Evolutionary conservation across 2,329 filamentous ascomycete species (phyloP).

Genomic region (Cladosporium sp.): DNA sequence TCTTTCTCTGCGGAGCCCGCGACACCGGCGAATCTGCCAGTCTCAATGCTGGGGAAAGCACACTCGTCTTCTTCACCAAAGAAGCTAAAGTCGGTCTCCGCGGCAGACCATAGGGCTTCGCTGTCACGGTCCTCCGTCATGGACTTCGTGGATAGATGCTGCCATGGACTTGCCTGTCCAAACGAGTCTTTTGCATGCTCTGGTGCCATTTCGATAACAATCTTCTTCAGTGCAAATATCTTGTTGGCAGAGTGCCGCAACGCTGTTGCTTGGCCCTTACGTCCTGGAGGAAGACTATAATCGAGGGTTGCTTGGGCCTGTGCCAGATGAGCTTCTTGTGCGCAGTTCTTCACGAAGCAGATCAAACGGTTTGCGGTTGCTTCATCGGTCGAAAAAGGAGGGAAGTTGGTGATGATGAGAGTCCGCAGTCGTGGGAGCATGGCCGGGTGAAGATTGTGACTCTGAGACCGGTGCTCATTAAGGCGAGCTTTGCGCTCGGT

Average conservation of each 20-base stretch:
- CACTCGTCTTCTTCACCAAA: slow-evolving; percentile 52
- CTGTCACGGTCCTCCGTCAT: slow-evolving; percentile 55
- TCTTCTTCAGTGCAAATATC: slow-evolving; percentile 49
- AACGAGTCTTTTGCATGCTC: slow-evolving; percentile 23
- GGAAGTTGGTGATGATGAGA: slow-evolving; percentile 52
- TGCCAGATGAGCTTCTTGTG: slow-evolving; percentile 49
- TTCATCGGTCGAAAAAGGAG: slow-evolving; percentile 28
- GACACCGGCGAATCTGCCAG: slow-evolving; percentile 14
- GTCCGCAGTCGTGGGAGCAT: slow-evolving; percentile 50
- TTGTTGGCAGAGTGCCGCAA: slow-evolving; percentile 32
- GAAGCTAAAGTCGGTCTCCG: slow-evolving; percentile 55
- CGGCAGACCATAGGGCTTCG: slow-evolving; percentile 54
- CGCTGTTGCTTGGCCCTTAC: slow-evolving; percentile 43
- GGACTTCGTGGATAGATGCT: slow-evolving; percentile 43
- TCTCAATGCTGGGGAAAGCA: slow-evolving; percentile 21
- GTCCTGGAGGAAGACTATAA: slow-evolving; percentile 54
- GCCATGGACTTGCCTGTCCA: slow-evolving; percentile 38
- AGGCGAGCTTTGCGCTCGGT: slow-evolving; percentile 25
- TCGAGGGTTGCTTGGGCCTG: slow-evolving; percentile 48
- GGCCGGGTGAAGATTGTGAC: slow-evolving; percentile 44
- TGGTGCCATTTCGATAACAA: slow-evolving; percentile 50
- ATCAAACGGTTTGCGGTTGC: slow-evolving; percentile 43
- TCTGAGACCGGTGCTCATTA: slow-evolving; percentile 18
- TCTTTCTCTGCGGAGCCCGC: slow-evolving; percentile 20
- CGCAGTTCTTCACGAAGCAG: slow-evolving; percentile 51